phyloP scores from a whole-genome alignment of 1,139 yeast species.

The Pichia terricola region DNA sequence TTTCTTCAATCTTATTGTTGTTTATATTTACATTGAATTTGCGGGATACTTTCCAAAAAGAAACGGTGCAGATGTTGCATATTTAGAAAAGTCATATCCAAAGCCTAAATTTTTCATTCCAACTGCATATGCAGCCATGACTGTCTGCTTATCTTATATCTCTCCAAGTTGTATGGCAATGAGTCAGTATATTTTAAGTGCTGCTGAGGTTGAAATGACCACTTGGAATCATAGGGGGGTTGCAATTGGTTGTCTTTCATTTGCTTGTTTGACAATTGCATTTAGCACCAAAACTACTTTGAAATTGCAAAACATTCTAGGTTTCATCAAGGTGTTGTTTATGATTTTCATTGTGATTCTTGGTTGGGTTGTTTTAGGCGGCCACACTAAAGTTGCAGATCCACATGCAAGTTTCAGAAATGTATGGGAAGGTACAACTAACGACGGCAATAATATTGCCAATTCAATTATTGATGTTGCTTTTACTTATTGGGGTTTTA shows the following conservation, averaged over 20 bases:
- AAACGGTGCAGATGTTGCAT: slow-evolving; percentile 37
- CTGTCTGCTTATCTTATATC: slow-evolving; percentile 31
- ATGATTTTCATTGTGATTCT: slow-evolving; percentile 29
- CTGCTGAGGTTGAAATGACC: slow-evolving; percentile 29
- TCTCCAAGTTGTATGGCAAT: slow-evolving; percentile 37
- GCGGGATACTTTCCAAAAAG: slow-evolving; percentile 29
- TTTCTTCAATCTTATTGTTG: slow-evolving; percentile 29
- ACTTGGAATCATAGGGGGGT: slow-evolving; percentile 37
- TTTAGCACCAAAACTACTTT: slow-evolving; percentile 29
- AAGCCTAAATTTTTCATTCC: slow-evolving; percentile 34
- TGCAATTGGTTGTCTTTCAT: slow-evolving; percentile 30
- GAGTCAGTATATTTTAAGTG: slow-evolving; percentile 31
- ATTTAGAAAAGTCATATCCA: slow-evolving; percentile 36
- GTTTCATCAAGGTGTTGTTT: slow-evolving; percentile 32
- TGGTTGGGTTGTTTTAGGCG: slow-evolving; percentile 34
- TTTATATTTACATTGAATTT: slow-evolving; percentile 31
- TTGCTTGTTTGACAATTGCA: slow-evolving; percentile 26
- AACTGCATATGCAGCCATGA: slow-evolving; percentile 34
- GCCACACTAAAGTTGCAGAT: slow-evolving; percentile 28
- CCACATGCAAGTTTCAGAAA: slow-evolving; percentile 29
- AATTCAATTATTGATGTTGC: slow-evolving; percentile 35
- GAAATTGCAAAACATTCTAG: slow-evolving; percentile 29
- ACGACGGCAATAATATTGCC: slow-evolving; percentile 33
- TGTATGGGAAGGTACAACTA: slow-evolving; percentile 31
- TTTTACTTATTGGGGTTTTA: slow-evolving; percentile 34